A percentile compares a stretch with the other conserved stretches of the same genome.
phyloP scores from a whole-genome alignment of 2,329 filamentous ascomycete species.

The Aspergillus tanneri region DNA sequence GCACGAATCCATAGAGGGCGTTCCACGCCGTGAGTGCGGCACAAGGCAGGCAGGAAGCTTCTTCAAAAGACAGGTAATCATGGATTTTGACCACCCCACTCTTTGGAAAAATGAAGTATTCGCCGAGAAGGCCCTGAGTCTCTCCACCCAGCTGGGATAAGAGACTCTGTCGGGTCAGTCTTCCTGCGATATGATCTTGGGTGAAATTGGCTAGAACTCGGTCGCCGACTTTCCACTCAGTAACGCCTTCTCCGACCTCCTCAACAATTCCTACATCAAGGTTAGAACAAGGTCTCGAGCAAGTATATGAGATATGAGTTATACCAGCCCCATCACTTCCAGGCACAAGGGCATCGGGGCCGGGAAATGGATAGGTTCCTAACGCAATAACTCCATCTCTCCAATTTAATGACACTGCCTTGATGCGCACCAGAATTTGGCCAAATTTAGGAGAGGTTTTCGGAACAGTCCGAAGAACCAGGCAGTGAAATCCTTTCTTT shows the following conservation, averaged over 20 bases:
- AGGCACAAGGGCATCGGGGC: slow-evolving; percentile 4
- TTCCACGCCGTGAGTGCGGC: slow-evolving; percentile 13
- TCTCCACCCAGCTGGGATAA: slow-evolving; percentile 6
- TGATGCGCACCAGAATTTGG: slow-evolving; percentile 8
- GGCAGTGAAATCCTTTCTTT: background rate
- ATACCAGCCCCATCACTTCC: slow-evolving; percentile 8
- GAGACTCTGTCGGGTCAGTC: background rate
- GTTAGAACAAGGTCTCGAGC: background rate
- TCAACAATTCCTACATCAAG: background rate
- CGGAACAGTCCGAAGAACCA: background rate
- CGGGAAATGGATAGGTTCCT: slow-evolving; percentile 6
- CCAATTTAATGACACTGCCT: slow-evolving; percentile 9
- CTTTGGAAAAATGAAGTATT: slow-evolving; percentile 9
- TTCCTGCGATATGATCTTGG: slow-evolving; percentile 2
- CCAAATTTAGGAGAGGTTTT: background rate
- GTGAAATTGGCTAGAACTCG: slow-evolving; percentile 6
- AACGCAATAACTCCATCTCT: slow-evolving; percentile 3
- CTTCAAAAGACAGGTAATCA: slow-evolving; percentile 9
- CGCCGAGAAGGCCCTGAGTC: slow-evolving; percentile 7
- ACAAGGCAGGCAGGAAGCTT: slow-evolving; percentile 13
- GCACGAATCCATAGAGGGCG: slow-evolving; percentile 3
- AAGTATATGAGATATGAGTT: background rate
- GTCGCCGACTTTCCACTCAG: slow-evolving; percentile 4
- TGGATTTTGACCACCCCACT: slow-evolving; percentile 6
- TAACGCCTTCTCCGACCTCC: slow-evolving; percentile 2